Percentiles rank a stretch among this genome's conserved stretches.
Evolutionary conservation across 1,284 basidiomycete genomes (phyloP).

Genomic region (Polyporus tsugae): DNA sequence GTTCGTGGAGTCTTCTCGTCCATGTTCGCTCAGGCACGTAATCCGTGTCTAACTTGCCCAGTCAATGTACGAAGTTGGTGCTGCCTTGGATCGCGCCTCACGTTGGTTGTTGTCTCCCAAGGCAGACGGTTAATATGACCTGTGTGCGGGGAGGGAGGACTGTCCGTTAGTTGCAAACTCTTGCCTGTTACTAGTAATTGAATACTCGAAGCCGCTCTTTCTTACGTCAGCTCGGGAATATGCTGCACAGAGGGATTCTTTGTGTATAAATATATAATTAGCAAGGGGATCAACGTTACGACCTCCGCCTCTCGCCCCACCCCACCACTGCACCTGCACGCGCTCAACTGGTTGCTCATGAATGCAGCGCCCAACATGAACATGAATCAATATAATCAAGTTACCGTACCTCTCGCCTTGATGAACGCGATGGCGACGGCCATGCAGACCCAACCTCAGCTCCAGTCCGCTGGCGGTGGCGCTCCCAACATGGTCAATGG

Average conservation of each 20-base stretch:
- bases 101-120: too few species aligned
- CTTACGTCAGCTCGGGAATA: background rate
- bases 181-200: too few species aligned
- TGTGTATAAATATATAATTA: background rate
- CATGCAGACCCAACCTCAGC: background rate
- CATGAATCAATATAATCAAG: constrained; percentile 10
- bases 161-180: too few species aligned
- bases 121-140: too few species aligned
- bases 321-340: background rate
- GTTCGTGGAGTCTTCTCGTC: background rate
- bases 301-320: background rate
- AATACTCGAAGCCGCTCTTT: background rate
- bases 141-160: too few species aligned
- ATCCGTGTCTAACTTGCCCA: too few species aligned
- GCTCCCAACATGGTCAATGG: background rate
- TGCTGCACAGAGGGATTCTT: background rate
- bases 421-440: background rate
- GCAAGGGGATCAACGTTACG: background rate
- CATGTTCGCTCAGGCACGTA: background rate
- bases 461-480: background rate
- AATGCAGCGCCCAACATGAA: background rate
- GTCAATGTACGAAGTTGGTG: too few species aligned
- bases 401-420: constrained; percentile 2
- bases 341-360: too few species aligned
- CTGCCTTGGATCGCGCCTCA: too few species aligned